Base-by-base conservation (phyloP, 148 eudicot species). In the Fagopyrum homotropicum region DNA sequence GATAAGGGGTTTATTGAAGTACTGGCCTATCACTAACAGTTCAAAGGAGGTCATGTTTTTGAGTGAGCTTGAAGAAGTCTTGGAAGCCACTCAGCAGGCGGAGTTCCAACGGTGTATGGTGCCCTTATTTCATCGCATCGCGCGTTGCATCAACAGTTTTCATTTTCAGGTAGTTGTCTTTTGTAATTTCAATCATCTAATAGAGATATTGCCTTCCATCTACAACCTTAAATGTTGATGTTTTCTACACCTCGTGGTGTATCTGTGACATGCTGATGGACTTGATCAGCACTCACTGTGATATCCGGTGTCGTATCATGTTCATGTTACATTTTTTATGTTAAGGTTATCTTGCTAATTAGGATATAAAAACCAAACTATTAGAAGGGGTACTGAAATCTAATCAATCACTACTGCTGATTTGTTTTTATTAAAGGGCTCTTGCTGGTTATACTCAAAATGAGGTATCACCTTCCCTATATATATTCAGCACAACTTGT, bases 1-100 rank as follows among this genome's bases (percentile, higher is more conserved):
- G n/a, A 54, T 54, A 11, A 54, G 59, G 59, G 59, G 59, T 54
- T 54, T 54, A n/a, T 54, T 54, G 59, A 54, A 54, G 59, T 54
- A 54, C n/a, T 54, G 59, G 59, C 59, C 59, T 46, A 81, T 83
- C 40, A 35, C 40, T 35, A 35, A 35, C 3, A 35, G 40, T 35
- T 35, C 40, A 35, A 35, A 35, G 40, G 59, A 54, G 59, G 59
- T 54, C 59, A 54, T 54, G 59, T 54, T 54, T 54, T n/a, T 54
- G 59, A 54, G 59, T 54, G 59, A 54, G 59, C 59, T 54, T 54
- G 59, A 54, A 54, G 59, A 54, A n/a, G 59, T 54, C 59, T 54
- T 54, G n/a, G 59, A 54, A 54, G 59, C 59, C 15, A 54, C 59
- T 1, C 59, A 54, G 4, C 59, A 54, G 59, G 15, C 59, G 12